Percentiles rank a stretch among this genome's conserved stretches.
Evolutionary conservation across 2,329 filamentous ascomycete genomes (phyloP).

Genomic region (Fusarium sp.): DNA sequence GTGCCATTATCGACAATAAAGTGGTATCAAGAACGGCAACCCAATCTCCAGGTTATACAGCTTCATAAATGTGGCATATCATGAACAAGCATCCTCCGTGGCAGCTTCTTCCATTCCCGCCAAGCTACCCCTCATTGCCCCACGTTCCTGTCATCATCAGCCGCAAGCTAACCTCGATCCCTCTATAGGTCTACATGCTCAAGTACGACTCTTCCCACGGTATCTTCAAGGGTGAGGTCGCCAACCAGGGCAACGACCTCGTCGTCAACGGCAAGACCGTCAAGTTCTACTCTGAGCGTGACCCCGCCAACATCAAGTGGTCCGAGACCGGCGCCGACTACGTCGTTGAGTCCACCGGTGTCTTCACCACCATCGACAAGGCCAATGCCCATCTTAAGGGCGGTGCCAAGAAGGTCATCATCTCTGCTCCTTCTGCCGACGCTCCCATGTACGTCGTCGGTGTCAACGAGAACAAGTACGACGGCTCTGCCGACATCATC

Average conservation of each 20-base stretch:
- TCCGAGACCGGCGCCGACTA: slow-evolving; percentile 86
- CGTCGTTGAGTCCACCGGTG: slow-evolving; percentile 97
- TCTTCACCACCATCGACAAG: slow-evolving; percentile 99
- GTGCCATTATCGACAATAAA: neutral
- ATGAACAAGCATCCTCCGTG: neutral
- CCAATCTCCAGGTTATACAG: neutral
- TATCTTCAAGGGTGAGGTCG: slow-evolving; percentile 91
- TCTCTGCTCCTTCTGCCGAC: slow-evolving; percentile 92
- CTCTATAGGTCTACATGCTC: slow-evolving; percentile 93
- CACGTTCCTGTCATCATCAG: slow-evolving; percentile 11
- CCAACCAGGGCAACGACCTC: slow-evolving; percentile 76
- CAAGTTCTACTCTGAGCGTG: slow-evolving; percentile 93
- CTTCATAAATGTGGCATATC: neutral
- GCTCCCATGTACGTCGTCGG: slow-evolving; percentile 99
- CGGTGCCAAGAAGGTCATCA: slow-evolving; percentile 97
- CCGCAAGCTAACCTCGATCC: slow-evolving; percentile 18
- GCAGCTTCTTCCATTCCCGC: neutral
- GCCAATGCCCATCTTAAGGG: slow-evolving; percentile 93
- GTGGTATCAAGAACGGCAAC: neutral
- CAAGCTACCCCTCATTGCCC: slow-evolving; percentile 34
- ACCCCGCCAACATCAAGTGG: slow-evolving; percentile 93
- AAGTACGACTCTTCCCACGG: slow-evolving; percentile 99
- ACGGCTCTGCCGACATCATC: slow-evolving; percentile 89
- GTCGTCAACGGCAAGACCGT: slow-evolving; percentile 94
- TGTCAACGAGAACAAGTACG: slow-evolving; percentile 96